Evolutionary conservation across 495 filamentous ascomycete species (phyloP), one percentile per base, ranked within the genome.

Genomic region (Trichoderma reesei): DNA sequence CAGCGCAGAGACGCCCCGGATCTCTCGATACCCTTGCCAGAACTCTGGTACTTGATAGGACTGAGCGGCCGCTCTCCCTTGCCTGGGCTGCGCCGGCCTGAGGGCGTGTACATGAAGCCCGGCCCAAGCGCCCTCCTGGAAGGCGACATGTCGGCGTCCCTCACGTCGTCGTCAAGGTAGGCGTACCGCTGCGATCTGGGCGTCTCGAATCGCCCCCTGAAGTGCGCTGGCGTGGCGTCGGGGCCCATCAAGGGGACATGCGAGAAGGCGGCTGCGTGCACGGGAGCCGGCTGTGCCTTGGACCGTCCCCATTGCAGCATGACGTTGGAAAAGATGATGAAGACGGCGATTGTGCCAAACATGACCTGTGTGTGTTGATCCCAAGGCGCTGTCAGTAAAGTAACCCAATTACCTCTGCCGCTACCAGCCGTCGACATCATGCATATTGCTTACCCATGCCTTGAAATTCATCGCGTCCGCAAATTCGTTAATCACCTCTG

Each of bases 401-500:
- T n/a, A n/a, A n/a, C n/a, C n/a, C n/a, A n/a, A n/a, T n/a, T n/a
- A n/a, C n/a, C n/a, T n/a, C n/a, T n/a, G n/a, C n/a, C n/a, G n/a
- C n/a, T n/a, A n/a, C n/a, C n/a, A n/a, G n/a, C n/a, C n/a, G n/a
- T n/a, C n/a, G n/a, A n/a, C n/a, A n/a, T n/a, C n/a, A n/a, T n/a
- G n/a, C n/a, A n/a, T n/a, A n/a, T n/a, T n/a, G 51, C 96, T 70
- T 87, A 86, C 61, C 87, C 92, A 80, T 9, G 78, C 75, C 67
- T 80, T 80, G 65, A 77, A 70, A 7, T 74, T 76, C 67, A 82
- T 69, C 33, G 74, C 71, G 14, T 75, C 74, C 10, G 78, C 73
- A 66, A 80, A 80, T 56, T 76, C 76, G 67, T 80, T 80, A 37
- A 82, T 66, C 16, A 82, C 74, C 64, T 73, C 76, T 60, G 77